These are phyloP conservation scores for Dactylellina haptotyla DNA, from an alignment of 2,329 filamentous ascomycete species.

Conservation along the genomic window DNA sequence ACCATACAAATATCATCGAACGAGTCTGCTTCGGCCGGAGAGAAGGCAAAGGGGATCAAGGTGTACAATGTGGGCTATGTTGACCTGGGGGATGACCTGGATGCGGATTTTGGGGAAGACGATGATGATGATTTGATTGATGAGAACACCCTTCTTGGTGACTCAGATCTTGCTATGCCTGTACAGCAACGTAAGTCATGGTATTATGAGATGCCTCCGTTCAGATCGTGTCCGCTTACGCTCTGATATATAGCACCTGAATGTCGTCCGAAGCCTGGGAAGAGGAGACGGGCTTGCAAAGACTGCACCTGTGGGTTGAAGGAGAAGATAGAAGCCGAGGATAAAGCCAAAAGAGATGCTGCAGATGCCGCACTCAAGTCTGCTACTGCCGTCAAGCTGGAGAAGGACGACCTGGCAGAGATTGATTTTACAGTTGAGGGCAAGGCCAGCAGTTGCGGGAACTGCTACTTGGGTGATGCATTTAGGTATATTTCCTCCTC, in stretches of 20 bases:
- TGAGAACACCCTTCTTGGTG: slow-evolving; percentile 85
- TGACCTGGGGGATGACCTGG: slow-evolving; percentile 73
- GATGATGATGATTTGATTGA: slow-evolving; percentile 88
- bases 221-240: slow-evolving; percentile 23
- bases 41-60: slow-evolving; percentile 59
- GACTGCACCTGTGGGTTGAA: slow-evolving; percentile 96
- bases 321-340: slow-evolving; percentile 85
- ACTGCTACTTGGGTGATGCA: slow-evolving; percentile 91
- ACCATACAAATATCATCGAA: slow-evolving; percentile 57
- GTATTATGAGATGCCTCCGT: not conserved
- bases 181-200: slow-evolving; percentile 78
- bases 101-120: slow-evolving; percentile 68
- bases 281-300: slow-evolving; percentile 93
- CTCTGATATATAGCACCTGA: slow-evolving; percentile 72
- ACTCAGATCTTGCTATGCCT: slow-evolving; percentile 81
- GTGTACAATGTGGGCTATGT: slow-evolving; percentile 73
- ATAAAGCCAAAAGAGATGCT: slow-evolving; percentile 72
- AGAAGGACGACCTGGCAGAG: slow-evolving; percentile 81
- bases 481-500: too few species aligned
- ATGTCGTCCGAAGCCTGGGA: slow-evolving; percentile 86
- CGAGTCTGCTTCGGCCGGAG: slow-evolving; percentile 37
- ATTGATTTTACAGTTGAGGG: slow-evolving; percentile 98
- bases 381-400: slow-evolving; percentile 71
- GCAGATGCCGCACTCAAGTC: slow-evolving; percentile 68
- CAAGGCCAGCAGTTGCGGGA: slow-evolving; percentile 93